A percentile compares a stretch with the other conserved stretches of the same genome.
These are phyloP conservation scores for Pseudovirgaria hyperparasitica DNA, from an alignment of 2,329 filamentous ascomycete genomes.

Conservation along the genomic window DNA sequence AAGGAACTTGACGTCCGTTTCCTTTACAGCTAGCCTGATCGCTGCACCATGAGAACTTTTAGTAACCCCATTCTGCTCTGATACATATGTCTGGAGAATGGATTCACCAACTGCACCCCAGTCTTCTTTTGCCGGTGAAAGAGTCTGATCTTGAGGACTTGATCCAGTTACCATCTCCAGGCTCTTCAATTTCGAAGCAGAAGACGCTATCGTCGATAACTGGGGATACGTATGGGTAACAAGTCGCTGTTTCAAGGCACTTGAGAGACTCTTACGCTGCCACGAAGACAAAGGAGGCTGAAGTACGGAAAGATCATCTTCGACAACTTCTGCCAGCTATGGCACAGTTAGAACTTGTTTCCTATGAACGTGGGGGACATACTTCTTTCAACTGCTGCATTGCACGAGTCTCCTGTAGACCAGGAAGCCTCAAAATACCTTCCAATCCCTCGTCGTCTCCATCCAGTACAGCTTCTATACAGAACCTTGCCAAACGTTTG, in stretches of 20 bases:
- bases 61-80: conserved; percentile 25
- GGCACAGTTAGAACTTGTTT: conserved; percentile 38
- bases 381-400: conserved; percentile 22
- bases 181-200: conserved; percentile 11
- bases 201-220: conserved; percentile 24
- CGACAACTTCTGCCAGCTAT: conserved; percentile 36
- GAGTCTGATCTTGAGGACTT: conserved; percentile 22
- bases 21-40: conserved; percentile 12
- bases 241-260: conserved; percentile 38
- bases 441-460: conserved; percentile 46
- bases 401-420: conserved; percentile 26
- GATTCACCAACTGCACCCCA: conserved; percentile 38
- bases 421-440: conserved; percentile 42
- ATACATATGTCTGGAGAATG: conserved; percentile 30
- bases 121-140: conserved; percentile 24
- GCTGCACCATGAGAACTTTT: conserved; percentile 23
- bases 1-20: not conserved
- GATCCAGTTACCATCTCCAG: conserved; percentile 8
- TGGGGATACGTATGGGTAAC: conserved; percentile 43
- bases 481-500: conserved; percentile 46
- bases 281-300: conserved; percentile 38
- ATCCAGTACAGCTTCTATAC: conserved; percentile 50
- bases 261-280: conserved; percentile 37
- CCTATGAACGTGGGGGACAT: too few species aligned
- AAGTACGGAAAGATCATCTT: conserved; percentile 42